Evolutionary conservation across 2,329 filamentous ascomycete genomes (phyloP).

Genomic region (Dactylellina cionopaga): DNA sequence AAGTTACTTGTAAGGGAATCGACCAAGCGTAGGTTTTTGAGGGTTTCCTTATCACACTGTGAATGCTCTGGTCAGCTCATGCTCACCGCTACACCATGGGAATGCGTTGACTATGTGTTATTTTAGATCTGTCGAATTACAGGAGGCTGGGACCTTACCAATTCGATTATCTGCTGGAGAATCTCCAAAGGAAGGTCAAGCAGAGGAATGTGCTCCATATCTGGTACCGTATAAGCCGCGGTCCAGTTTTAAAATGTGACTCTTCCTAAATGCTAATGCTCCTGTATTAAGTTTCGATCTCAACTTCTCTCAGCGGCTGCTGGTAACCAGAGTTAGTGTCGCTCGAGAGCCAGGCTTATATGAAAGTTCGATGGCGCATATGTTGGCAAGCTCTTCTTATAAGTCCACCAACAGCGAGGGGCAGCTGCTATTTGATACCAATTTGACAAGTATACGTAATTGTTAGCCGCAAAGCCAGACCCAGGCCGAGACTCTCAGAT

Average conservation of each 20-base stretch:
- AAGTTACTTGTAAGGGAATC: background rate
- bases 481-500: no score
- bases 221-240: no score
- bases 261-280: background rate
- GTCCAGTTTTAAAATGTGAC: no score
- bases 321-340: background rate
- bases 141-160: conserved; percentile 10
- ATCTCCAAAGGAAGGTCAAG: conserved; percentile 32
- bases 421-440: background rate
- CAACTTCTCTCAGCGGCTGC: background rate
- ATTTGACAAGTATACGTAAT: background rate
- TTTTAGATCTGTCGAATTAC: background rate
- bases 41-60: background rate
- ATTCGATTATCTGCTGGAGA: conserved; percentile 29
- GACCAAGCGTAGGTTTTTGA: conserved; percentile 18
- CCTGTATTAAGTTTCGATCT: background rate
- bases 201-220: background rate
- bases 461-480: no score
- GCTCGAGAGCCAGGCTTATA: no score
- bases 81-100: background rate
- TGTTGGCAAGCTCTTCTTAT: background rate
- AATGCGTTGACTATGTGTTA: conserved; percentile 38
- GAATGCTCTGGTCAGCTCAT: background rate
- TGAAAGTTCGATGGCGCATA: background rate
- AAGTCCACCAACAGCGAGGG: background rate